Percentiles rank a stretch among this genome's conserved stretches.
These are phyloP conservation scores for Singerocomus rubriflavus DNA, from an alignment of 1,284 basidiomycete species.

Conservation along the genomic window DNA sequence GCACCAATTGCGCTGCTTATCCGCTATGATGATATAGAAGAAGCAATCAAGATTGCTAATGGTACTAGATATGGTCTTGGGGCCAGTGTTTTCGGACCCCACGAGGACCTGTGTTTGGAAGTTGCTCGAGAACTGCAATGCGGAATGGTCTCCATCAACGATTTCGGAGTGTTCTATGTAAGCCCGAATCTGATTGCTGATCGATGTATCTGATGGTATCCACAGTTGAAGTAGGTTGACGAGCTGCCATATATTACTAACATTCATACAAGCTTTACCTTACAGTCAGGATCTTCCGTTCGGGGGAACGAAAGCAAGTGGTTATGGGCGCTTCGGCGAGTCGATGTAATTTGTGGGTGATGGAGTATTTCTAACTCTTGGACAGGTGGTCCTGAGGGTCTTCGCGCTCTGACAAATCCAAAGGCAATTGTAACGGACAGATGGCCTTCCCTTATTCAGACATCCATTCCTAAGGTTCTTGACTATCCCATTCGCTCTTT, in stretches of 20 bases:
- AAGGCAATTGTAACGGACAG: conserved; percentile 88
- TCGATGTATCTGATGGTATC: conserved; percentile 11
- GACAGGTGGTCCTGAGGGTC: conserved; percentile 85
- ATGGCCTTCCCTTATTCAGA: conserved; percentile 80
- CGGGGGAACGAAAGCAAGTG: conserved; percentile 86
- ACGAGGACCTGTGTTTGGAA: conserved; percentile 68
- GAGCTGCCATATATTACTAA: conserved; percentile 1
- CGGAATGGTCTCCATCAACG: conserved; percentile 97
- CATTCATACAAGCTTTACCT: conserved; percentile 14
- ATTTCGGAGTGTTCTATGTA: conserved; percentile 91
- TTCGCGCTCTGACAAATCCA: conserved; percentile 80
- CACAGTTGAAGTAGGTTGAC: conserved; percentile 58
- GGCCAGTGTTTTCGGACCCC: conserved; percentile 90
- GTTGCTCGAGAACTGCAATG: conserved; percentile 82
- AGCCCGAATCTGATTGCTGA: conserved; percentile 31
- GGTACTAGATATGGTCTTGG: conserved; percentile 89
- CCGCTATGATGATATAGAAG: conserved; percentile 75
- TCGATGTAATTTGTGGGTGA: conserved; percentile 5
- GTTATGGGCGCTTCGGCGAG: conserved; percentile 85
- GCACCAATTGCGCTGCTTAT: conserved; percentile 87
- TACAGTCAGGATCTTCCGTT: conserved; percentile 91
- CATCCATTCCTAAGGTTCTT: conserved; percentile 80
- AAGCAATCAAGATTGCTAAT: conserved; percentile 86
- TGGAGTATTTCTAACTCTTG: conserved; percentile 5
- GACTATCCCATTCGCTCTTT: conserved; percentile 87